Conservation (phyloP, 768 basidiomycete species). For the Gymnopilus dilepis region DNA sequence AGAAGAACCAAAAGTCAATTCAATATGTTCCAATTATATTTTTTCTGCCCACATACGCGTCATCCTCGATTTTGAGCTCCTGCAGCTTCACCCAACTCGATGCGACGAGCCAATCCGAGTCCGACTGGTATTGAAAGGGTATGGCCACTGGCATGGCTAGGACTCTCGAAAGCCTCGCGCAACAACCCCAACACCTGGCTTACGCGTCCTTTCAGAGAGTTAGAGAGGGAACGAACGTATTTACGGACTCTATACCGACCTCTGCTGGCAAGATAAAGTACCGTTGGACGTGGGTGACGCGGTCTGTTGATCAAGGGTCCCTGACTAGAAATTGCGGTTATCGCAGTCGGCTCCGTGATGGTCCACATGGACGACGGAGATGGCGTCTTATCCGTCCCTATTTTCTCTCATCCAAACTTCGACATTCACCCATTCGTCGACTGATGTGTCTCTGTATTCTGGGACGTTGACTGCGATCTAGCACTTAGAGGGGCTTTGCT, state of each 20-base stretch:
- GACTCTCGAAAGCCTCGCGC: background rate
- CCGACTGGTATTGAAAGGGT: conserved; percentile 10
- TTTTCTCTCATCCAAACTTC: no score
- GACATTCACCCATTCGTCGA: no score
- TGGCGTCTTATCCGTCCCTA: no score
- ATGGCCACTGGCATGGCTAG: conserved; percentile 4
- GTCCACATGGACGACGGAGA: background rate
- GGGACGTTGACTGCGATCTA: no score
- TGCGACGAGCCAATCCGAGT: conserved; percentile 10
- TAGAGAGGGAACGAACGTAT: background rate
- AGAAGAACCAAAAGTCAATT: background rate
- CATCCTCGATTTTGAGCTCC: background rate
- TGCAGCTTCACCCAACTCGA: background rate
- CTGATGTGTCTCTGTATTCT: no score
- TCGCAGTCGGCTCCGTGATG: background rate
- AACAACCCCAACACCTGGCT: background rate
- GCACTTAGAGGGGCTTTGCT: no score
- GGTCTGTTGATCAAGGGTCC: background rate
- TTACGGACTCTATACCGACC: no score
- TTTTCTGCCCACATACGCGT: background rate
- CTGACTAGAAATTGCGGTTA: background rate
- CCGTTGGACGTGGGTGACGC: background rate
- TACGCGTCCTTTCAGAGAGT: background rate
- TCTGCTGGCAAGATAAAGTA: background rate
- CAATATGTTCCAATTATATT: background rate